Conservation (phyloP, 306 rosid species). For the Potentilla sterilis region DNA sequence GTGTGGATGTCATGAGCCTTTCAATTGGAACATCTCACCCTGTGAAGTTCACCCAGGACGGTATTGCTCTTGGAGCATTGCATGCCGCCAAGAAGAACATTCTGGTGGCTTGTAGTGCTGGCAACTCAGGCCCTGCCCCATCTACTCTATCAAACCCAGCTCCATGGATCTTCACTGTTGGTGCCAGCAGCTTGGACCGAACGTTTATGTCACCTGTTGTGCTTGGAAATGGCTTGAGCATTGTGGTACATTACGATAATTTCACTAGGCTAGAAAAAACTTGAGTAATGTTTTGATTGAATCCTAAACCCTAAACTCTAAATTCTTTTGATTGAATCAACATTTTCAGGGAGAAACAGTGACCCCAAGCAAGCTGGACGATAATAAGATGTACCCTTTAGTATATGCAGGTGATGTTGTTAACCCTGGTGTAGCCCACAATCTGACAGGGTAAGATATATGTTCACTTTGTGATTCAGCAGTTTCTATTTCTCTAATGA, state of each 20-base stretch:
- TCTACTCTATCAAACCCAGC: slow-evolving; percentile 59
- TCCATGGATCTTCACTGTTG: slow-evolving; percentile 91
- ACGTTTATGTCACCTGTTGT: slow-evolving; percentile 53
- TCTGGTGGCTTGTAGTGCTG: slow-evolving; percentile 85
- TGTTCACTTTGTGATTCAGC: neutral
- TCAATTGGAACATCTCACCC: slow-evolving; percentile 57
- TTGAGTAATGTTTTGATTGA: too few relatives aligned
- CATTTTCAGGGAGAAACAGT: slow-evolving; percentile 68
- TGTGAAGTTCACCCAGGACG: slow-evolving; percentile 46
- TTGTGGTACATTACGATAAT: slow-evolving; percentile 45
- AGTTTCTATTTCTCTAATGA: neutral
- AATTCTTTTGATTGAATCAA: neutral
- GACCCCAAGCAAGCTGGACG: slow-evolving; percentile 48
- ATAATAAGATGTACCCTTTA: slow-evolving; percentile 44
- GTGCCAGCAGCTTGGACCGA: slow-evolving; percentile 75
- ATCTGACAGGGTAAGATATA: slow-evolving; percentile 37
- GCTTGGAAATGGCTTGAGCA: slow-evolving; percentile 44
- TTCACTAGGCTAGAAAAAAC: too few relatives aligned
- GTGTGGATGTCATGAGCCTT: slow-evolving; percentile 67
- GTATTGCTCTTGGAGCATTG: slow-evolving; percentile 60
- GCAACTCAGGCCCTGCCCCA: slow-evolving; percentile 70
- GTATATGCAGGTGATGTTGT: slow-evolving; percentile 61
- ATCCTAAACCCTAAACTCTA: too few relatives aligned
- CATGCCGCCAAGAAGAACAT: slow-evolving; percentile 66
- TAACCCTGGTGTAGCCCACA: slow-evolving; percentile 28